These are phyloP conservation scores for Elsinoe batatas DNA, from an alignment of 2,329 filamentous ascomycete genomes.

Conservation along the genomic window DNA sequence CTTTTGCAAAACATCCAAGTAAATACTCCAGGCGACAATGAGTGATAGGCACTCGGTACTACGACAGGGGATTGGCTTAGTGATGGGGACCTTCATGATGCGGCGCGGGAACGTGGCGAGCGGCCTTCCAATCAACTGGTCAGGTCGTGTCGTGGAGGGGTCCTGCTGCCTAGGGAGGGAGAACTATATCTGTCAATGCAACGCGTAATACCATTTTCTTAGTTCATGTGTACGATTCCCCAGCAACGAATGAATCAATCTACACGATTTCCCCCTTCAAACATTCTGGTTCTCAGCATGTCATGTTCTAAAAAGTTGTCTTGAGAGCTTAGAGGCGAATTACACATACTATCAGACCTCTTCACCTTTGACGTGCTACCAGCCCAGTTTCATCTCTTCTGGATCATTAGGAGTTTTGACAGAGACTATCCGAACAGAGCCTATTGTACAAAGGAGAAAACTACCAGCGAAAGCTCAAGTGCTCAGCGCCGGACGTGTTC, in stretches of 20 bases:
- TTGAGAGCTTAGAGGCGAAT: too few relatives aligned
- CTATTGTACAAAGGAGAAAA: too few relatives aligned
- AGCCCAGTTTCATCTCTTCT: too few relatives aligned
- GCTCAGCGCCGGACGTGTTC: too few relatives aligned
- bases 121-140: neutral
- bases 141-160: neutral
- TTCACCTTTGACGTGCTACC: too few relatives aligned
- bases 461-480: too few relatives aligned
- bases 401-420: too few relatives aligned
- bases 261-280: neutral
- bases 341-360: too few relatives aligned
- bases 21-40: neutral
- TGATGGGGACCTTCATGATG: neutral
- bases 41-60: neutral
- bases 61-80: slow-evolving; percentile 4
- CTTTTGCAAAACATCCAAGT: neutral
- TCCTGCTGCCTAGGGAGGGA: slow-evolving; percentile 1
- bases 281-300: neutral
- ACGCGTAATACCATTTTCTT: slow-evolving; percentile 8
- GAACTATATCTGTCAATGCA: neutral
- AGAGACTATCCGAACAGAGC: too few relatives aligned
- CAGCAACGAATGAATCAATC: neutral
- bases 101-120: neutral
- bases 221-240: neutral
- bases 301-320: neutral